phyloP scores from a whole-genome alignment of 1,284 basidiomycete genomes.

The Cerrena zonata region DNA sequence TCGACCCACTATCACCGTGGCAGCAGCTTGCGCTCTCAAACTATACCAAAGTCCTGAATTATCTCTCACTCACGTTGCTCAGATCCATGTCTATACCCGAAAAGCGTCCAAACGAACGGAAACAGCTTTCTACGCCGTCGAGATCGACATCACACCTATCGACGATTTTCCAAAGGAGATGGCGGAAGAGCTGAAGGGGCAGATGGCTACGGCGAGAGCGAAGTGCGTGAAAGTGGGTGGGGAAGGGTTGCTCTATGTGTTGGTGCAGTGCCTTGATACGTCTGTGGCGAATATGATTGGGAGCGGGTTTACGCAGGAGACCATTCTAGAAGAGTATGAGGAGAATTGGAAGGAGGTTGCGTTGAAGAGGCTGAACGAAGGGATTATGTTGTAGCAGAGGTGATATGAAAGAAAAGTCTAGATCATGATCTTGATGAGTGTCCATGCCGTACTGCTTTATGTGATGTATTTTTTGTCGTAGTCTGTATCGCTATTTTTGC shows the following conservation, averaged over 20 bases:
- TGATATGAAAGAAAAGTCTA: too few species aligned
- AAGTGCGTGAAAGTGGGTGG: not conserved
- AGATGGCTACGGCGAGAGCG: not conserved
- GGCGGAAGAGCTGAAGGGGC: not conserved
- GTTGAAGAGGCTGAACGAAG: not conserved
- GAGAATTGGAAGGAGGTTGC: not conserved
- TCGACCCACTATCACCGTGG: slow-evolving; percentile 16
- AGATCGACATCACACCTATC: not conserved
- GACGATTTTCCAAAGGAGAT: not conserved
- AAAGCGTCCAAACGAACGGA: not conserved
- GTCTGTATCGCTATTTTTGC: too few species aligned
- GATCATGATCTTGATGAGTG: too few species aligned
- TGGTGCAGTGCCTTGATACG: not conserved
- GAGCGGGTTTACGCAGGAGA: not conserved
- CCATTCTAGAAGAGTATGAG: not conserved
- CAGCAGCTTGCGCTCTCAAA: slow-evolving; percentile 16
- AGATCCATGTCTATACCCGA: not conserved
- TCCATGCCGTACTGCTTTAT: too few species aligned
- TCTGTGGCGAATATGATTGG: not conserved
- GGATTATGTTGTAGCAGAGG: too few species aligned
- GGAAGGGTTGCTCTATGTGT: not conserved
- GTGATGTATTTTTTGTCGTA: too few species aligned
- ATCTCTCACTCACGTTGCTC: not conserved
- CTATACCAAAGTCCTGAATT: slow-evolving; percentile 8
- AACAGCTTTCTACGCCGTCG: not conserved